Percentiles rank a stretch among this genome's conserved stretches.
Evolutionary conservation across 1,284 basidiomycete species (phyloP).

Genomic region (Cryptococcus sp.): DNA sequence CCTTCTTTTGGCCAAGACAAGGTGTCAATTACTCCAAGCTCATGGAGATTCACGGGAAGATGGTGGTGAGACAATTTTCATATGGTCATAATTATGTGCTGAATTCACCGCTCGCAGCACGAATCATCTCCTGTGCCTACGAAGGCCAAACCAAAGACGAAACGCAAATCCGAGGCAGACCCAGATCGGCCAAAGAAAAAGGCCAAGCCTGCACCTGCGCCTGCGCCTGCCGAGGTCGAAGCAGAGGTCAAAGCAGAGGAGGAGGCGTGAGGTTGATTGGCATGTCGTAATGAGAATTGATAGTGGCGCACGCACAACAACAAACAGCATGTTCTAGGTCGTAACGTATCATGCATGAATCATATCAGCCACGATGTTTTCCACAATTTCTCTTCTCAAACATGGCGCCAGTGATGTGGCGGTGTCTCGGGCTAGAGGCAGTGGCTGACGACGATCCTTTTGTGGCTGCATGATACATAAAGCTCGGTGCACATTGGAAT

Average conservation of each 20-base stretch:
- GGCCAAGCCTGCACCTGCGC: background rate
- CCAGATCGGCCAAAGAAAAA: constrained; percentile 37
- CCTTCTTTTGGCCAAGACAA: constrained; percentile 96
- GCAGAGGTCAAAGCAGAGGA: constrained; percentile 20
- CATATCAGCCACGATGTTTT: too few relatives aligned
- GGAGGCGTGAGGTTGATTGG: background rate
- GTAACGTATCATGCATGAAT: too few relatives aligned
- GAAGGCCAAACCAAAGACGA: constrained; percentile 31
- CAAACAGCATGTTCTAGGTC: too few relatives aligned
- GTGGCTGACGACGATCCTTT: too few relatives aligned
- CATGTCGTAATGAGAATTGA: too few relatives aligned
- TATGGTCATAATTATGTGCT: constrained; percentile 6
- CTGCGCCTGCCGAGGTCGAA: constrained; percentile 5
- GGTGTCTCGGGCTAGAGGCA: too few relatives aligned
- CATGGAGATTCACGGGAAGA: constrained; percentile 89
- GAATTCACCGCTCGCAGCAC: background rate
- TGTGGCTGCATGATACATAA: too few relatives aligned
- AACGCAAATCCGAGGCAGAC: constrained; percentile 35
- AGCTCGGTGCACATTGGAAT: too few relatives aligned
- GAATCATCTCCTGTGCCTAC: constrained; percentile 20
- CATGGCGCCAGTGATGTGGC: too few relatives aligned
- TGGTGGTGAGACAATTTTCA: constrained; percentile 60
- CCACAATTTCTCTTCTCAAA: too few relatives aligned
- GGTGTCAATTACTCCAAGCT: constrained; percentile 81
- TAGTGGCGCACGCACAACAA: too few relatives aligned